These are phyloP conservation scores for Cicer chorassanicum DNA, from an alignment of 306 rosid species.

Conservation along the genomic window DNA sequence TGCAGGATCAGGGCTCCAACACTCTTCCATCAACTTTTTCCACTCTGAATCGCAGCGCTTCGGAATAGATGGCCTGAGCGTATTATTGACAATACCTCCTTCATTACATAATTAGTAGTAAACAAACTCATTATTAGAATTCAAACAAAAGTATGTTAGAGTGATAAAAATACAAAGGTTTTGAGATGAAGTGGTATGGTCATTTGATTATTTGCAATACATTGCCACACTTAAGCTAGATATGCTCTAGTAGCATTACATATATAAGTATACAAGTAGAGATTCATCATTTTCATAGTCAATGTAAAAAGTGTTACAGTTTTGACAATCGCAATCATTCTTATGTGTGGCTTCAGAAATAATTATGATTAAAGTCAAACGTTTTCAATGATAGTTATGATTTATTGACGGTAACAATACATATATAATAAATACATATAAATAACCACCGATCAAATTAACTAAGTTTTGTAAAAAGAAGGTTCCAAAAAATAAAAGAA, in stretches of 20 bases:
- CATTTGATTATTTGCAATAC: slow-evolving; percentile 7
- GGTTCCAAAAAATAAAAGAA: not conserved
- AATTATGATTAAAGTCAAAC: no score
- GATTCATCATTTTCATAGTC: no score
- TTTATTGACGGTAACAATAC: no score
- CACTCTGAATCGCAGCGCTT: slow-evolving; percentile 85
- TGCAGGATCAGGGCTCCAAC: slow-evolving; percentile 85
- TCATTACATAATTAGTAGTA: slow-evolving; percentile 35
- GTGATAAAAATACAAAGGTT: not conserved
- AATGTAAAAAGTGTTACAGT: no score
- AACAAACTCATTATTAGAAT: slow-evolving; percentile 39
- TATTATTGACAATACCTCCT: slow-evolving; percentile 92
- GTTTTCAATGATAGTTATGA: no score
- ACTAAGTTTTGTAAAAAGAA: not conserved
- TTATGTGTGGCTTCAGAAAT: no score
- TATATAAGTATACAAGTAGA: no score
- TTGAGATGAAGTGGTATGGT: slow-evolving; percentile 5
- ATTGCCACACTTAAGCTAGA: not conserved
- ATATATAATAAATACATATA: no score
- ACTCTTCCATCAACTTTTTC: slow-evolving; percentile 86
- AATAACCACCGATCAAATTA: not conserved
- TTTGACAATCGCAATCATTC: no score
- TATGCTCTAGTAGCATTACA: not conserved
- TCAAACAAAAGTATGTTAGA: not conserved
- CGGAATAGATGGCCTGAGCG: slow-evolving; percentile 86